Percentiles rank a stretch among this genome's conserved stretches.
These are phyloP conservation scores for Candida odintsovae DNA, from an alignment of 805 yeast genomes.

Conservation along the genomic window DNA sequence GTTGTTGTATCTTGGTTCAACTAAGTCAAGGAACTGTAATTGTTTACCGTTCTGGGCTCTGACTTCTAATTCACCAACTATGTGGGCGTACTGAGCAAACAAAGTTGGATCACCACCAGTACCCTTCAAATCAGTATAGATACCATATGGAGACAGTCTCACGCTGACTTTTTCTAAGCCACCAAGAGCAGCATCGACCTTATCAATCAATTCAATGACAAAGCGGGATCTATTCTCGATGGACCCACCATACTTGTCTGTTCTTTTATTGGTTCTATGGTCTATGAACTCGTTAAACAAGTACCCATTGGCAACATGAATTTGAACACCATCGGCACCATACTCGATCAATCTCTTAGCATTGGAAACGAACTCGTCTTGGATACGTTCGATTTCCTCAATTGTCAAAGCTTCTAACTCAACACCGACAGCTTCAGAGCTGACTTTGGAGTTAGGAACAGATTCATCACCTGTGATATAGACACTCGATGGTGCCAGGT, in stretches of 20 bases:
- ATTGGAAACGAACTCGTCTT: constrained; percentile 35
- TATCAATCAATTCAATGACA: constrained; percentile 31
- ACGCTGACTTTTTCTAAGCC: constrained; percentile 15
- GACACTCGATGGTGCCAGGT: constrained; percentile 31
- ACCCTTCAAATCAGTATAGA: constrained; percentile 24
- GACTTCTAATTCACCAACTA: constrained; percentile 35
- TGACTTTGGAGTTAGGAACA: constrained; percentile 18
- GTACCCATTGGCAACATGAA: constrained; percentile 66
- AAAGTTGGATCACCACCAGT: constrained; percentile 22
- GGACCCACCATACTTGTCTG: constrained; percentile 50
- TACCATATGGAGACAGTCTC: constrained; percentile 34
- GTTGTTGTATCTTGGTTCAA: constrained; percentile 35
- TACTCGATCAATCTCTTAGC: constrained; percentile 32
- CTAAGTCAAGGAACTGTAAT: constrained; percentile 37
- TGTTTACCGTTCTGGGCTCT: constrained; percentile 30
- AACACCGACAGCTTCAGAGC: constrained; percentile 26
- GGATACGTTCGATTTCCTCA: constrained; percentile 31
- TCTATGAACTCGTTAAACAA: constrained; percentile 51
- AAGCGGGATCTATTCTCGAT: constrained; percentile 44
- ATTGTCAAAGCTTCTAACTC: constrained; percentile 16
- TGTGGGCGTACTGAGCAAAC: constrained; percentile 35
- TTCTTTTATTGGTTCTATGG: constrained; percentile 35
- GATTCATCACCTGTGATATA: constrained; percentile 16
- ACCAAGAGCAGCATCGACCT: not conserved
- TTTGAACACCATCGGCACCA: constrained; percentile 54